Evolutionary conservation across 108 stramenopile genomes (phyloP).

Genomic region (Mediolabrus comicus): DNA sequence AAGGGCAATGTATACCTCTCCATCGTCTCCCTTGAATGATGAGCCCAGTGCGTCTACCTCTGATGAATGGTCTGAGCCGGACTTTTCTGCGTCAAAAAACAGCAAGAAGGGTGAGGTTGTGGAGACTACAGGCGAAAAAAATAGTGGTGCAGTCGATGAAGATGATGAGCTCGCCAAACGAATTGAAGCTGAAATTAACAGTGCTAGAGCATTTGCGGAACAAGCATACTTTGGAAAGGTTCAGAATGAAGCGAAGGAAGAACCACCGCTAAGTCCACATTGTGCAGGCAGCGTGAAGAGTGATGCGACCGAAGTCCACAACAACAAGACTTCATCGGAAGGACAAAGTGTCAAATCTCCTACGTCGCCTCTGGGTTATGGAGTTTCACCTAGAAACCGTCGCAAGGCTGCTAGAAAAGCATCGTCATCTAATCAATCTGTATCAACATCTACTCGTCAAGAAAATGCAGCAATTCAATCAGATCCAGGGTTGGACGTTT

Average conservation of each 20-base stretch:
- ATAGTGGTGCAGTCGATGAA: background rate
- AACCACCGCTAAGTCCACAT: background rate
- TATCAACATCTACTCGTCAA: background rate
- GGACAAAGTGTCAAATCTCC: no score
- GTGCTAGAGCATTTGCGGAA: conserved; percentile 35
- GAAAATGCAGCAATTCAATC: background rate
- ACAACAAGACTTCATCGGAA: background rate
- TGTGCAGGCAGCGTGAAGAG: background rate
- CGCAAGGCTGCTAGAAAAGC: background rate
- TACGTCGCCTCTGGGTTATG: background rate
- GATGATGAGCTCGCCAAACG: conserved; percentile 26
- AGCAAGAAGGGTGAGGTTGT: background rate
- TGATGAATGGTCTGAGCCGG: background rate
- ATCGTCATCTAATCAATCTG: background rate
- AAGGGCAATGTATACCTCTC: conserved; percentile 41
- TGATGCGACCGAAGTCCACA: background rate
- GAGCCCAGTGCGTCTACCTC: background rate
- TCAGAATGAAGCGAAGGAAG: background rate
- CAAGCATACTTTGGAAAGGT: conserved; percentile 10
- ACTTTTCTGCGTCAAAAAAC: background rate
- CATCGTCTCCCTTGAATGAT: background rate
- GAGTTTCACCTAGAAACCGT: background rate
- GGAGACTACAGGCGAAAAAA: background rate
- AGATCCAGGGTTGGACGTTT: background rate
- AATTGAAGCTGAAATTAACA: conserved; percentile 39